Conservation (phyloP, 75 land plant species). For the Isoetes taiwanensis region DNA sequence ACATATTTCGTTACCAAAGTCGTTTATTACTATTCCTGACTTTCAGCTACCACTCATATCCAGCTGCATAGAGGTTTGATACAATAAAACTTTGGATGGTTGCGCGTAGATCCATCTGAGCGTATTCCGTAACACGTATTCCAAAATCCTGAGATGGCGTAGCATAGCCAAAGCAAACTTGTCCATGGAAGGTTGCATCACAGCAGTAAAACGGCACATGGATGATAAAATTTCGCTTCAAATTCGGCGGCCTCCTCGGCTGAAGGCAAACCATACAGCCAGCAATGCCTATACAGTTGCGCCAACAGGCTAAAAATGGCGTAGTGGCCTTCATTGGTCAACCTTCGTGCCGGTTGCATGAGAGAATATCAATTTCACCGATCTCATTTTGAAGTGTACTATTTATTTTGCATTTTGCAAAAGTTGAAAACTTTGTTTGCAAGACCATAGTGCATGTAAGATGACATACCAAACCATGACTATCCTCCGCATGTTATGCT, state of each 20-base stretch:
- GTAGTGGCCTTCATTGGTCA: conserved; percentile 5
- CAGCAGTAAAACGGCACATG: conserved; percentile 4
- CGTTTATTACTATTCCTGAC: conserved; percentile 35
- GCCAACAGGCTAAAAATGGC: too few relatives aligned
- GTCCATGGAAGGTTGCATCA: conserved; percentile 3
- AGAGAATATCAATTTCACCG: not conserved
- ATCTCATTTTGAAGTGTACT: not conserved
- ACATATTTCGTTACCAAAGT: too few relatives aligned
- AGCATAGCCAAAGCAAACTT: conserved; percentile 7
- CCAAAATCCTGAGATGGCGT: not conserved
- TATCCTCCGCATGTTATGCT: not conserved
- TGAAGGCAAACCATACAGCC: too few relatives aligned
- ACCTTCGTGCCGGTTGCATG: conserved; percentile 2
- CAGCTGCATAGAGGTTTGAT: conserved; percentile 47
- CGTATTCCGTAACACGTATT: conserved; percentile 27
- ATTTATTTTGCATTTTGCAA: not conserved
- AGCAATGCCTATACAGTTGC: too few relatives aligned
- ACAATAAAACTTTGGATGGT: conserved; percentile 28
- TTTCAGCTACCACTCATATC: conserved; percentile 39
- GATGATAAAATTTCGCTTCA: not conserved
- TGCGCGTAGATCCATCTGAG: conserved; percentile 30
- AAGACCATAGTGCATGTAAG: not conserved
- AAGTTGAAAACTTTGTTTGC: not conserved
- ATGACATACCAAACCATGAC: not conserved
- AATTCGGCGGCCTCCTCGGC: too few relatives aligned